Base-by-base conservation (phyloP, 257 asterid species). In the Jaltomata sinuosa region DNA sequence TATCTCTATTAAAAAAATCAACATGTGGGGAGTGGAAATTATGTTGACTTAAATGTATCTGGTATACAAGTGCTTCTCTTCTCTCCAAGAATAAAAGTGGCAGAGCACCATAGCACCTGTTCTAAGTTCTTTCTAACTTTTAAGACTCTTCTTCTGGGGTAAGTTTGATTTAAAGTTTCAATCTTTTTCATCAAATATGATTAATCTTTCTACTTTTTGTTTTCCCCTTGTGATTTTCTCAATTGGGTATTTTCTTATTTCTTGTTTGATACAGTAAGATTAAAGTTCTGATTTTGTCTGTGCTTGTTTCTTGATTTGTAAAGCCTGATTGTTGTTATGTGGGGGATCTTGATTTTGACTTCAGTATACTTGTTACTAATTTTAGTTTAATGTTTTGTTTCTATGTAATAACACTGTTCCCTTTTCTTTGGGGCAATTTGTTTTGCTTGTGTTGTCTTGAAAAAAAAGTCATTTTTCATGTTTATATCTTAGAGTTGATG, bases 211-310 rank as follows among this genome's bases (percentile, higher is more conserved):
- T 34, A 9, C 15, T 68, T 68, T 34, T 19, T 68, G 29, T 68
- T 4, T 34, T 68, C 10, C 15, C 36, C 27, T 67, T 22, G 11
- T 79, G 19, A 38, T 67, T 25, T 22, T 65, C 54, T 80, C 38
- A 25, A 52, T n/a, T 80, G 76, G 87, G 84, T 52, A 79, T 80
- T 85, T 18, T 79, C 52, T 85, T 32, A 32, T 52, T 50, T 29
- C 61, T 65, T 79, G 19, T 79, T 50, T 52, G 8, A 34, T 25
- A 34, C n/a, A 16, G 4, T 65, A 32, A 29, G 38, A 25, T 53
- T 52, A n/a, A 50, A 8, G 62, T 8, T 79, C 19, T 79, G 38
- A 64, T 11, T 64, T 62, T 19, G 27, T n/a, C 21, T 27, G 1
- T 65, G n/a, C 19, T 59, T 53, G 45, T 68, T 85, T 54, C 81